These are phyloP conservation scores for Lachancea meyersii DNA, from an alignment of 805 yeast species.

Conservation along the genomic window DNA sequence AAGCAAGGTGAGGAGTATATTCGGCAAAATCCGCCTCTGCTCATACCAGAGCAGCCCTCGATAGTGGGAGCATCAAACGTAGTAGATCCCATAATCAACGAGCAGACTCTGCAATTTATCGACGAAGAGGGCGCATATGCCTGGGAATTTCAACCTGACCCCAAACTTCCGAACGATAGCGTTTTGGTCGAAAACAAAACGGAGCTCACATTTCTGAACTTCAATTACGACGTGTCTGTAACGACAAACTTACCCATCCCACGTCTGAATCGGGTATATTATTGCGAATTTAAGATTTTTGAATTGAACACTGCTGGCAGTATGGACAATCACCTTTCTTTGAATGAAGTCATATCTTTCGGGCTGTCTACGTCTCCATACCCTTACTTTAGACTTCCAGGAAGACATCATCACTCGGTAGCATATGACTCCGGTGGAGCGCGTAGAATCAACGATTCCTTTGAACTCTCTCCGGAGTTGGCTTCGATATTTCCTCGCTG, in stretches of 20 bases:
- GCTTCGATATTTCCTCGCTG: conserved; percentile 50
- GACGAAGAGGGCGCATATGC: conserved; percentile 88
- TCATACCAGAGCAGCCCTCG: conserved; percentile 28
- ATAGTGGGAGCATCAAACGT: conserved; percentile 21
- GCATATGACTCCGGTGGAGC: conserved; percentile 85
- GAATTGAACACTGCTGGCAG: conserved; percentile 53
- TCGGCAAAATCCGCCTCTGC: conserved; percentile 39
- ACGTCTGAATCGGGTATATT: conserved; percentile 72
- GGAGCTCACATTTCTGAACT: conserved; percentile 51
- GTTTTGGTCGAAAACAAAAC: conserved; percentile 58
- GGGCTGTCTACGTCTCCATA: conserved; percentile 86
- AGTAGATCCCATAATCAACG: conserved; percentile 32
- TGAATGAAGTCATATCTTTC: conserved; percentile 52
- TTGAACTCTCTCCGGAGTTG: conserved; percentile 41
- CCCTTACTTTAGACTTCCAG: conserved; percentile 90
- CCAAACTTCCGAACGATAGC: conserved; percentile 48
- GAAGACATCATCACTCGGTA: conserved; percentile 76
- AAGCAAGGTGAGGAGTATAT: conserved; percentile 36
- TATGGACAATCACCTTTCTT: conserved; percentile 26
- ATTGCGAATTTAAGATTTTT: conserved; percentile 81
- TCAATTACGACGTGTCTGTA: conserved; percentile 56
- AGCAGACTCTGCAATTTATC: conserved; percentile 40
- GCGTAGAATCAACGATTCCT: conserved; percentile 75
- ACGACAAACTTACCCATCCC: conserved; percentile 86
- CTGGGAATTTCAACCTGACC: conserved; percentile 70